A percentile compares a stretch with the other conserved stretches of the same genome.
phyloP scores from a whole-genome alignment of 129 eudicot genomes.

The Arctium minus region DNA sequence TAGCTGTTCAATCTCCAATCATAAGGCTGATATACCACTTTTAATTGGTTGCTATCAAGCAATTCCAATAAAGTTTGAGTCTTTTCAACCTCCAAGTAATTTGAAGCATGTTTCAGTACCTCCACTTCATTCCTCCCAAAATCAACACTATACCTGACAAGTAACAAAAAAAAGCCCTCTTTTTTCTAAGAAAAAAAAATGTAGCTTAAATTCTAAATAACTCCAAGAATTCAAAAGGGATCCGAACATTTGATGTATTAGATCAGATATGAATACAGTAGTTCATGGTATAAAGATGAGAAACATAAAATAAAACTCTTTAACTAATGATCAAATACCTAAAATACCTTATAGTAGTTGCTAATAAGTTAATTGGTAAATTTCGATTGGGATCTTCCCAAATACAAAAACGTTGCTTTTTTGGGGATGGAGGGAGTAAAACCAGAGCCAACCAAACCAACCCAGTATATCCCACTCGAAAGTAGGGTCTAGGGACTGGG shows the following conservation, averaged over 20 bases:
- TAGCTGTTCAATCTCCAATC: conserved; percentile 71
- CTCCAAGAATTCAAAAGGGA: neutral
- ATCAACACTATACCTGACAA: conserved; percentile 63
- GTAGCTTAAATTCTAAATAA: neutral
- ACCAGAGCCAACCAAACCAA: neutral
- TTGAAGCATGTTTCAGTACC: conserved; percentile 70
- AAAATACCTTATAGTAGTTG: too few species aligned
- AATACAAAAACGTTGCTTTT: neutral
- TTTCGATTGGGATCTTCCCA: neutral
- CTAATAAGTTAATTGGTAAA: neutral
- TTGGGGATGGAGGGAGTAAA: neutral
- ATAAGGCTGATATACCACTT: conserved; percentile 65
- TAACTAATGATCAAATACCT: too few species aligned
- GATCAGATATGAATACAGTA: neutral
- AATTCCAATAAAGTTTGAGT: conserved; percentile 50
- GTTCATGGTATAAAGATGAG: neutral
- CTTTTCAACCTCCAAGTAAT: conserved; percentile 46
- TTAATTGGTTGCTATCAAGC: conserved; percentile 43
- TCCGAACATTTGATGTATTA: neutral
- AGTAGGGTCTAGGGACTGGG: neutral
- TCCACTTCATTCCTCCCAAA: conserved; percentile 67
- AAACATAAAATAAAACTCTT: neutral
- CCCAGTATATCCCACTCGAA: neutral
- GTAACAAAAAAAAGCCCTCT: neutral
- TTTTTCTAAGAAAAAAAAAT: neutral